These are phyloP conservation scores for Mortierella sp. DNA, from an alignment of 371 early-diverging fungal species.

Conservation along the genomic window DNA sequence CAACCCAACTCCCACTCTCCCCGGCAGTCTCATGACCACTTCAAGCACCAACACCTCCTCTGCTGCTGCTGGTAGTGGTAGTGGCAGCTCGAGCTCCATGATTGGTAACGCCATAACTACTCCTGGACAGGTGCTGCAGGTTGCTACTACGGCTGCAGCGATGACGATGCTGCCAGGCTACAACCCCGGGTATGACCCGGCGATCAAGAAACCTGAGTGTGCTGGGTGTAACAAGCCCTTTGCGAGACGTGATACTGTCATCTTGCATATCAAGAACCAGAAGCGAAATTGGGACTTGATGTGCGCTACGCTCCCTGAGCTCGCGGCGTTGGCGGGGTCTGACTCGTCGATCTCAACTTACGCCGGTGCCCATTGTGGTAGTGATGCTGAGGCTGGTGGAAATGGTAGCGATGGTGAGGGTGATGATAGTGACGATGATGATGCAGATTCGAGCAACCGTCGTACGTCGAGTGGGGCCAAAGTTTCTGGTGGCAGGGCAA, in stretches of 20 bases:
- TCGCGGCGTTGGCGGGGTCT: background rate
- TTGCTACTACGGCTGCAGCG: background rate
- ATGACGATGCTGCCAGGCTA: slow-evolving; percentile 14
- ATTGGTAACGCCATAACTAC: background rate
- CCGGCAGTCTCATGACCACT: background rate
- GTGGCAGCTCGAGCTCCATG: background rate
- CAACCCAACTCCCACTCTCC: background rate
- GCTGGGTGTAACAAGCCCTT: slow-evolving; percentile 52
- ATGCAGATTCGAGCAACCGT: background rate
- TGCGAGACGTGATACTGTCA: slow-evolving; percentile 53
- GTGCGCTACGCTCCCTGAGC: slow-evolving; percentile 16
- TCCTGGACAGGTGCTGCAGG: background rate
- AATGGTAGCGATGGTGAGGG: background rate
- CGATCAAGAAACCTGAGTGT: slow-evolving; percentile 49
- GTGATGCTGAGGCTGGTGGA: background rate
- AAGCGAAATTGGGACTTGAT: slow-evolving; percentile 47
- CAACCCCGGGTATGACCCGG: slow-evolving; percentile 31
- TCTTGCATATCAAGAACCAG: slow-evolving; percentile 53
- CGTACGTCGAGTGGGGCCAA: background rate
- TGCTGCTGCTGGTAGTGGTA: no score
- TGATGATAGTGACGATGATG: background rate
- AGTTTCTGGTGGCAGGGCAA: background rate
- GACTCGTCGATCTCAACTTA: background rate
- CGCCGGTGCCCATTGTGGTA: background rate
- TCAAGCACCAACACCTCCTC: background rate